A percentile compares a stretch with the other conserved stretches of the same genome.
Conservation (phyloP, 495 filamentous ascomycete genomes). For the Penicillium subrubescens region DNA sequence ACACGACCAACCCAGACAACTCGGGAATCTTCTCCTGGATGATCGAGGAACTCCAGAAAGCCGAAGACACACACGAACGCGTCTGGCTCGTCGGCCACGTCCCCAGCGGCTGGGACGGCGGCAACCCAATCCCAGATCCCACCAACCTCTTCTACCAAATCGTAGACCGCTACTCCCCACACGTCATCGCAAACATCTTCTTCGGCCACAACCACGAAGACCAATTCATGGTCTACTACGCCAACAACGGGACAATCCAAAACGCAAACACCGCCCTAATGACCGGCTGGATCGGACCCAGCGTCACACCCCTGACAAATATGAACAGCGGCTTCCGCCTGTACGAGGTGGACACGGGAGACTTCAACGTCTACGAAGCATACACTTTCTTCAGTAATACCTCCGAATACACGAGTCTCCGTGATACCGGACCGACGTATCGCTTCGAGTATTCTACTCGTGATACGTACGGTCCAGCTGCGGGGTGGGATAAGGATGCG, state of each 20-base stretch:
- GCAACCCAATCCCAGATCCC: conserved; percentile 51
- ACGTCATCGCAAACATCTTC: conserved; percentile 58
- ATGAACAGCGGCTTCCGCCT: conserved; percentile 58
- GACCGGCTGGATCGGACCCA: conserved; percentile 54
- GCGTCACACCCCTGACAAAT: conserved; percentile 55
- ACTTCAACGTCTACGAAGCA: conserved; percentile 55
- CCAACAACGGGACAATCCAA: conserved; percentile 49
- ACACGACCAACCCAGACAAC: conserved; percentile 50
- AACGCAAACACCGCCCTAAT: conserved; percentile 42
- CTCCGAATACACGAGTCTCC: conserved; percentile 40
- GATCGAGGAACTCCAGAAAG: conserved; percentile 52
- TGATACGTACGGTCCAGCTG: conserved; percentile 49
- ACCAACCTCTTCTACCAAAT: conserved; percentile 60
- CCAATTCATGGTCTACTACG: conserved; percentile 54
- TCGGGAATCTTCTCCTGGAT: conserved; percentile 55
- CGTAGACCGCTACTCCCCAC: conserved; percentile 56
- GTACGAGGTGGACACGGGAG: conserved; percentile 57
- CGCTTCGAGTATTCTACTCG: conserved; percentile 60
- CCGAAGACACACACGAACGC: conserved; percentile 52
- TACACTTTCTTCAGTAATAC: conserved; percentile 57
- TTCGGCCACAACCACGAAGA: conserved; percentile 62
- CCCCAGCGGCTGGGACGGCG: conserved; percentile 53
- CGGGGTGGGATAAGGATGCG: conserved; percentile 46
- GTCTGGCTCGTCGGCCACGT: conserved; percentile 61
- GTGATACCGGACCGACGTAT: conserved; percentile 43